A percentile compares a stretch with the other conserved stretches of the same genome.
These are phyloP conservation scores for Ensete glaucum DNA, from an alignment of 176 grass and related monocot genomes.

Conservation along the genomic window DNA sequence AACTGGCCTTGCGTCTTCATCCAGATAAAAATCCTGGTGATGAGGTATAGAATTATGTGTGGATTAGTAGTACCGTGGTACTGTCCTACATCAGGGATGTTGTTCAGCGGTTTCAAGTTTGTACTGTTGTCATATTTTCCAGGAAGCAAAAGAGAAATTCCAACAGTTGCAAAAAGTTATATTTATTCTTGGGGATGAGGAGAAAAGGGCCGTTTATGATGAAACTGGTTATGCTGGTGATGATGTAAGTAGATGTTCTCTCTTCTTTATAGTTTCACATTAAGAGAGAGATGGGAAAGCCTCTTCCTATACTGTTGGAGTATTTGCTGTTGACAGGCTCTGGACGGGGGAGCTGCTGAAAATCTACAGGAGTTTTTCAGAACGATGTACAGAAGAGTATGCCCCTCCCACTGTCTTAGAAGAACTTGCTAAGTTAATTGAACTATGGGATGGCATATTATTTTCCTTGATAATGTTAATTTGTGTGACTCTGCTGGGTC, in stretches of 20 bases:
- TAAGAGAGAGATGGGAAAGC: not conserved
- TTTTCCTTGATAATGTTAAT: not conserved
- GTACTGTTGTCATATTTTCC: conserved; percentile 12
- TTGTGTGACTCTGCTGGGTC: not conserved
- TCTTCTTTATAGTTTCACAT: conserved; percentile 7
- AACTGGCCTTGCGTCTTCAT: conserved; percentile 80
- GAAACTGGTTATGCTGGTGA: conserved; percentile 80
- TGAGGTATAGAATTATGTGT: conserved; percentile 40
- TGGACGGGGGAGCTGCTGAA: conserved; percentile 62
- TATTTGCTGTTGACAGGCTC: conserved; percentile 29
- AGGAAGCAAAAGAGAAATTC: conserved; percentile 96
- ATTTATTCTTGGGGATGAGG: conserved; percentile 86
- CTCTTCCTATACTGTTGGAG: conserved; percentile 12
- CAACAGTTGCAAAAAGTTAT: conserved; percentile 91
- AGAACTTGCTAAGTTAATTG: not conserved
- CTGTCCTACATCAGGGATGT: not conserved
- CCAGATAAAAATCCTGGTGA: conserved; percentile 97
- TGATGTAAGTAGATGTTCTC: conserved; percentile 42
- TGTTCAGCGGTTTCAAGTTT: not conserved
- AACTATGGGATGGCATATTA: not conserved
- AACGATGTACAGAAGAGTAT: conserved; percentile 64
- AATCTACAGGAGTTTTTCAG: conserved; percentile 89
- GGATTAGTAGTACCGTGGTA: not conserved
- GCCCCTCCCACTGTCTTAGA: conserved; percentile 2
- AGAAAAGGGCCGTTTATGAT: conserved; percentile 81